These are phyloP conservation scores for Crithidia expoeki DNA, from an alignment of 208 protist genomes.

Conservation along the genomic window DNA sequence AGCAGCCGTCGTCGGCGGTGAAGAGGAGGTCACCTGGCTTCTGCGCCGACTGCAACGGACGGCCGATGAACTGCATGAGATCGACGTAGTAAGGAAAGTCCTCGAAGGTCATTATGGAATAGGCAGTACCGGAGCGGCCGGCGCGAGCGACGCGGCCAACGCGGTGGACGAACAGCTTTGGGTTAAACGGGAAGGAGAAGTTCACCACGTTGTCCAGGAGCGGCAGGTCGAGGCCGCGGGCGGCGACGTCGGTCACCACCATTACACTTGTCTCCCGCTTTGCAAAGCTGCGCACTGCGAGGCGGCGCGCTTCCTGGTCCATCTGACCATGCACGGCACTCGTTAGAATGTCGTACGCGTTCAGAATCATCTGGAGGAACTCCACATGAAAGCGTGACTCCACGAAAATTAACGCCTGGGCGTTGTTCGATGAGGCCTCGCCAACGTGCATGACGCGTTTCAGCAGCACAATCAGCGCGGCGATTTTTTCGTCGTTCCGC, in stretches of 20 bases:
- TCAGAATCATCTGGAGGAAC: slow-evolving; percentile 94
- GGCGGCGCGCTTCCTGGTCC: slow-evolving; percentile 96
- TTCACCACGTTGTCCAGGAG: slow-evolving; percentile 99
- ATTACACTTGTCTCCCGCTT: slow-evolving; percentile 91
- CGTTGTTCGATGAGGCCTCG: slow-evolving; percentile 35
- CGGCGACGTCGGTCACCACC: slow-evolving; percentile 99
- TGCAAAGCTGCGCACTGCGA: slow-evolving; percentile 95
- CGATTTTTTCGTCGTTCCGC: slow-evolving; percentile 95
- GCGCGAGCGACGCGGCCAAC: slow-evolving; percentile 99
- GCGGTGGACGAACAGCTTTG: slow-evolving; percentile 98
- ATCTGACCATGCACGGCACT: slow-evolving; percentile 97
- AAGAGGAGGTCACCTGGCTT: slow-evolving; percentile 72
- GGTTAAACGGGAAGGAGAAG: slow-evolving; percentile 97
- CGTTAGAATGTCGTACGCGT: slow-evolving; percentile 59
- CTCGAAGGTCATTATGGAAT: slow-evolving; percentile 95
- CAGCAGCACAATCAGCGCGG: slow-evolving; percentile 95
- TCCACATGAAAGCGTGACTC: slow-evolving; percentile 98
- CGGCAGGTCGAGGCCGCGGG: slow-evolving; percentile 99
- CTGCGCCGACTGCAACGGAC: slow-evolving; percentile 62
- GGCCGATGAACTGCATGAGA: slow-evolving; percentile 86
- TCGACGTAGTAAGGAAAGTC: slow-evolving; percentile 95
- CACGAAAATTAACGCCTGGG: slow-evolving; percentile 98
- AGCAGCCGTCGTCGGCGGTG: slow-evolving; percentile 87
- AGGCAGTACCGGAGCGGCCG: slow-evolving; percentile 95
- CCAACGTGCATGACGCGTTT: slow-evolving; percentile 79